These are phyloP conservation scores for Arabis hirsuta DNA, from an alignment of 345 rosid genomes.

Conservation along the genomic window DNA sequence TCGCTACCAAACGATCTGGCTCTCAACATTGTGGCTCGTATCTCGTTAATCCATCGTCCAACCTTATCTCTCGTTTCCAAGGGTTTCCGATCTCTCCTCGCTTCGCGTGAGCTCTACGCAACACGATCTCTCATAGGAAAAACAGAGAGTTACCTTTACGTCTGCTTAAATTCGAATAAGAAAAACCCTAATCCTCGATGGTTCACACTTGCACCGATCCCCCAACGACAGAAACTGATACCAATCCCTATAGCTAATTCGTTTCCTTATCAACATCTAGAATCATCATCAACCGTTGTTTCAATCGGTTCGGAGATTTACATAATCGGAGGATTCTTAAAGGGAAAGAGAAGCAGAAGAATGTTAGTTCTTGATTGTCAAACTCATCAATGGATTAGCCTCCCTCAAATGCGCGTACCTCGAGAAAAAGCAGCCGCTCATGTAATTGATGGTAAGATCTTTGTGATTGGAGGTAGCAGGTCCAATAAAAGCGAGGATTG, in stretches of 20 bases:
- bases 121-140: slow-evolving; percentile 41
- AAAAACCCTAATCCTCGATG: slow-evolving; percentile 36
- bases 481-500: slow-evolving; percentile 37
- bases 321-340: slow-evolving; percentile 60
- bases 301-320: slow-evolving; percentile 52
- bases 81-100: slow-evolving; percentile 51
- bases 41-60: slow-evolving; percentile 59
- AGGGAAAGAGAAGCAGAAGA: slow-evolving; percentile 45
- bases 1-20: slow-evolving; percentile 62
- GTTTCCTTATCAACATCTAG: slow-evolving; percentile 44
- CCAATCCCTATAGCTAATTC: slow-evolving; percentile 43
- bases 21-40: slow-evolving; percentile 57
- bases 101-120: slow-evolving; percentile 54
- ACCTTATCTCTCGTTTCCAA: slow-evolving; percentile 61
- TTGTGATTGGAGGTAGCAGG: slow-evolving; percentile 65
- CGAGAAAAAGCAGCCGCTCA: slow-evolving; percentile 59
- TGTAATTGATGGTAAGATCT: slow-evolving; percentile 53
- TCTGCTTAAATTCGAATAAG: neutral
- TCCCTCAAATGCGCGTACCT: slow-evolving; percentile 54
- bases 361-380: slow-evolving; percentile 67
- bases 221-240: slow-evolving; percentile 28
- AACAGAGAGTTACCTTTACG: slow-evolving; percentile 25
- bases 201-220: slow-evolving; percentile 45
- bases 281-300: slow-evolving; percentile 52
- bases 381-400: slow-evolving; percentile 51